These are phyloP conservation scores for Diaporthe destruens DNA, from an alignment of 2,329 filamentous ascomycete species.

Conservation along the genomic window DNA sequence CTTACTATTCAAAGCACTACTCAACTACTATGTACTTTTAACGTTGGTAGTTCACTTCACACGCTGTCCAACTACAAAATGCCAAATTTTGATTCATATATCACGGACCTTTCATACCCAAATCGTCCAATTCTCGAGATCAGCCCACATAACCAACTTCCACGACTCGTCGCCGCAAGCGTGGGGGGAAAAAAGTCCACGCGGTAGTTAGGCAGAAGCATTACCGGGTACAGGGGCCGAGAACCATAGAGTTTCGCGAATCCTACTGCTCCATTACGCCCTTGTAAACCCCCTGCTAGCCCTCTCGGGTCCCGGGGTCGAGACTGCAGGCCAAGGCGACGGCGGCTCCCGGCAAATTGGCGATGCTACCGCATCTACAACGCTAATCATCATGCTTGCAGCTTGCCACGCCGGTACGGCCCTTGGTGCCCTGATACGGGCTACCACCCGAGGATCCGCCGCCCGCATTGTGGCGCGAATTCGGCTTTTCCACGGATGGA, in stretches of 20 bases:
- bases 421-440: slow-evolving; percentile 3
- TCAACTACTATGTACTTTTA: too few species aligned
- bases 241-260: not conserved
- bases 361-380: slow-evolving; percentile 3
- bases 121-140: too few species aligned
- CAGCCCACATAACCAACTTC: too few species aligned
- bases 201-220: slow-evolving; percentile 12
- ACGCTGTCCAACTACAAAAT: too few species aligned
- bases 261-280: not conserved
- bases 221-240: slow-evolving; percentile 23
- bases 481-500: not conserved
- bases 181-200: not conserved
- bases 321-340: slow-evolving; percentile 29
- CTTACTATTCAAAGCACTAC: too few species aligned
- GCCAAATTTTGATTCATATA: too few species aligned
- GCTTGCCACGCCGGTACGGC: slow-evolving; percentile 21
- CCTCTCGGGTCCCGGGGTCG: not conserved
- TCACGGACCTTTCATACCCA: too few species aligned
- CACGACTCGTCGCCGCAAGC: too few species aligned
- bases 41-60: too few species aligned
- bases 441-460: not conserved
- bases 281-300: slow-evolving; percentile 13
- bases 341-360: slow-evolving; percentile 31
- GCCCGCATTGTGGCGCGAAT: too few species aligned
- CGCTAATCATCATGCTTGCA: slow-evolving; percentile 19